Conservation (phyloP, 2,329 filamentous ascomycete species). For the Monilinia vaccinii-corymbosi region DNA sequence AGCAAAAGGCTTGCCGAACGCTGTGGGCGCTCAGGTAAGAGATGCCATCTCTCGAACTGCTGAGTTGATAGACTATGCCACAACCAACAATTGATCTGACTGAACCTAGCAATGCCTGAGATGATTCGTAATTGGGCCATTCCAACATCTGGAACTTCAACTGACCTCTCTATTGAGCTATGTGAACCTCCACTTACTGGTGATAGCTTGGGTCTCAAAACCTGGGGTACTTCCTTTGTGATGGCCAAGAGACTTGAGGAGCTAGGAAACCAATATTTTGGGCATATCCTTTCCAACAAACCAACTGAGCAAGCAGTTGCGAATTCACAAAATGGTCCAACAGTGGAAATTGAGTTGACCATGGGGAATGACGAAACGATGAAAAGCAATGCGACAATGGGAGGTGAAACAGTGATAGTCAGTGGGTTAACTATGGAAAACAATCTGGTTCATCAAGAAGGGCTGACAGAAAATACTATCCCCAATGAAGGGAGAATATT, state of each 20-base stretch:
- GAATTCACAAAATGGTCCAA: neutral
- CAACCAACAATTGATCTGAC: neutral
- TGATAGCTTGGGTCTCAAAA: slow-evolving; percentile 86
- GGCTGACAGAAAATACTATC: neutral
- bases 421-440: neutral
- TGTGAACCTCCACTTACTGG: slow-evolving; percentile 81
- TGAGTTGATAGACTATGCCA: neutral
- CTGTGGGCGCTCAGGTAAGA: slow-evolving; percentile 62
- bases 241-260: slow-evolving; percentile 62
- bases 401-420: neutral
- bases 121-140: slow-evolving; percentile 53
- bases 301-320: neutral
- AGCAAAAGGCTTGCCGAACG: slow-evolving; percentile 75
- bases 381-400: neutral
- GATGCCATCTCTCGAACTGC: neutral
- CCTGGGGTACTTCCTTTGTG: slow-evolving; percentile 86
- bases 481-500: slow-evolving; percentile 36
- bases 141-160: slow-evolving; percentile 32
- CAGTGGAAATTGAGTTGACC: neutral
- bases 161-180: slow-evolving; percentile 55
- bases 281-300: slow-evolving; percentile 30
- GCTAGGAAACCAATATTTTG: slow-evolving; percentile 27
- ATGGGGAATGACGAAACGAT: neutral
- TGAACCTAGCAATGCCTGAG: slow-evolving; percentile 46
- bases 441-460: neutral